Evolutionary conservation across 176 grass and related monocot species (phyloP).

Genomic region (Zoysia japonica): DNA sequence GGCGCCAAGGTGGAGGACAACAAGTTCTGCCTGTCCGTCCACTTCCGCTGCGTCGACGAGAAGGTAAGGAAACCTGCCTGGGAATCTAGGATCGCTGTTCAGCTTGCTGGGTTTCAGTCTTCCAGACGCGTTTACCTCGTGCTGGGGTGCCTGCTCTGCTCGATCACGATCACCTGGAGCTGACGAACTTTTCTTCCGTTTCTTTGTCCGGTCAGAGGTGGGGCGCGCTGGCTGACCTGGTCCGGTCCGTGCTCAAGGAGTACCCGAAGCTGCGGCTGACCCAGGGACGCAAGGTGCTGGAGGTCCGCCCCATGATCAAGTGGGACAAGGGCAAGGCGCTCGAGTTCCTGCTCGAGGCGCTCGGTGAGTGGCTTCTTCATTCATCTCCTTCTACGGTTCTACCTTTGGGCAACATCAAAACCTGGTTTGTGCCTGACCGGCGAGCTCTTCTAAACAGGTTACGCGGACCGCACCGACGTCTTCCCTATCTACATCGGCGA

Average conservation of each 20-base stretch:
- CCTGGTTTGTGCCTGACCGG: not conserved
- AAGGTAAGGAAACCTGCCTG: conserved; percentile 30
- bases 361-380: conserved; percentile 25
- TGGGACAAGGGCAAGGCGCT: conserved; percentile 91
- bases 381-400: too few species aligned
- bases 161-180: not conserved
- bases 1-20: conserved; percentile 81
- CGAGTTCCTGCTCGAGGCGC: conserved; percentile 60
- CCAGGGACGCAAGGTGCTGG: conserved; percentile 69
- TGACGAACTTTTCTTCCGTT: not conserved
- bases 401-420: too few species aligned
- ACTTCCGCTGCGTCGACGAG: conserved; percentile 70
- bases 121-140: not conserved
- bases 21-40: conserved; percentile 76
- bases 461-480: conserved; percentile 23
- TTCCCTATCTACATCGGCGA: conserved; percentile 83
- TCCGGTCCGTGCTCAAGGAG: conserved; percentile 53
- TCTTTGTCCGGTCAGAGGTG: conserved; percentile 37
- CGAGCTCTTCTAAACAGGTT: conserved; percentile 13
- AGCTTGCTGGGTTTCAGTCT: too few species aligned
- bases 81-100: too few species aligned
- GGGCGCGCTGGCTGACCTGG: conserved; percentile 49
- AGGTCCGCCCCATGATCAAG: conserved; percentile 59
- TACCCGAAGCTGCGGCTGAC: conserved; percentile 59
- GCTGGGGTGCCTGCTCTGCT: not conserved